These are phyloP conservation scores for Paramyrothecium roridum DNA, from an alignment of 2,329 filamentous ascomycete species.

Conservation along the genomic window DNA sequence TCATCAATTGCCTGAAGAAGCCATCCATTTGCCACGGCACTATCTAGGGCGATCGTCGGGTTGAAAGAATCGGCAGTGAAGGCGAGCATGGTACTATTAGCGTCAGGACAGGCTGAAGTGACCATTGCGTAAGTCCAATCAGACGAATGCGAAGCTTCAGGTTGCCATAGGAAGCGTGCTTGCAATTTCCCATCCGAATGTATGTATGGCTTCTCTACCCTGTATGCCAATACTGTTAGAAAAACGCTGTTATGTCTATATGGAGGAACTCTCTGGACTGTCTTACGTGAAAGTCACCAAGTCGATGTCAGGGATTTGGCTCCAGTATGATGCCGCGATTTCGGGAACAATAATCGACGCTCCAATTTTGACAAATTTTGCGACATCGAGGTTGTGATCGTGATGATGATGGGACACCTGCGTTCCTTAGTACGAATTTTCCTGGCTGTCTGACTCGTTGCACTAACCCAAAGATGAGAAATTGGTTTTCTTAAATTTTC, in stretches of 20 bases:
- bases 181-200: conserved; percentile 4
- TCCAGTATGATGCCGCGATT: conserved; percentile 1
- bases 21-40: neutral
- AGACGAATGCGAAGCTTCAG: neutral
- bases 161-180: conserved; percentile 4
- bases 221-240: neutral
- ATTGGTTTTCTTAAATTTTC: conserved; percentile 7
- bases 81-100: neutral
- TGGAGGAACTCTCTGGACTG: neutral
- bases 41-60: neutral
- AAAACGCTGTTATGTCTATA: neutral
- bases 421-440: neutral
- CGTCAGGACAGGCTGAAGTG: neutral
- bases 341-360: conserved; percentile 4
- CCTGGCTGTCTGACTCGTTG: neutral
- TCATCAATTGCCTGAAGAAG: neutral
- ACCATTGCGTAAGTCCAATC: conserved; percentile 4
- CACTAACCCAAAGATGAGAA: conserved; percentile 9
- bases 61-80: conserved; percentile 1
- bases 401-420: conserved; percentile 4
- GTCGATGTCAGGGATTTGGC: conserved; percentile 1
- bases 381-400: conserved; percentile 4
- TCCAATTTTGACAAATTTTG: conserved; percentile 1
- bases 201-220: conserved; percentile 4
- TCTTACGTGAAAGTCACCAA: conserved; percentile 3